These are phyloP conservation scores for Tolypocladium ovalisporum DNA, from an alignment of 2,329 filamentous ascomycete species.

Conservation along the genomic window DNA sequence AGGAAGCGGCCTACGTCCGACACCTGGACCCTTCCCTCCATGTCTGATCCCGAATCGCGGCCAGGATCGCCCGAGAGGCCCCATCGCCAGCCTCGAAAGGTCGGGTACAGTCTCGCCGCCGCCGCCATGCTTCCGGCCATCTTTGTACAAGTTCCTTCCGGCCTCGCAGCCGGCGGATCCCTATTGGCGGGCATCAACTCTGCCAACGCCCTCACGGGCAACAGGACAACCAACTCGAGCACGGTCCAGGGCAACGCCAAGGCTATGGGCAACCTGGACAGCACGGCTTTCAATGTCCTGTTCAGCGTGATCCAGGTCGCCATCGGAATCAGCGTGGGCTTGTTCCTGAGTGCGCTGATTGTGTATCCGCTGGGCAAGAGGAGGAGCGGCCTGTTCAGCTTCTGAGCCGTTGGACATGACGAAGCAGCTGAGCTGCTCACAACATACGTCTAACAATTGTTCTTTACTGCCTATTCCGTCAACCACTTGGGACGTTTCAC, in stretches of 20 bases:
- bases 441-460: not conserved
- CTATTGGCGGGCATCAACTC: constrained; percentile 46
- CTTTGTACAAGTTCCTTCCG: constrained; percentile 58
- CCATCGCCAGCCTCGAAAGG: constrained; percentile 24
- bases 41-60: constrained; percentile 21
- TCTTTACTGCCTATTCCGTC: not conserved
- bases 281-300: constrained; percentile 40
- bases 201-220: constrained; percentile 42
- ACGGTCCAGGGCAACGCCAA: constrained; percentile 1
- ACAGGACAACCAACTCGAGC: constrained; percentile 15
- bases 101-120: constrained; percentile 69
- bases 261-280: constrained; percentile 23
- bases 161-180: constrained; percentile 49
- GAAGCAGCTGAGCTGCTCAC: not conserved
- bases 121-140: constrained; percentile 81
- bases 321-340: constrained; percentile 50
- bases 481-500: not conserved
- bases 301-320: constrained; percentile 50
- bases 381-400: constrained; percentile 45
- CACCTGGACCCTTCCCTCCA: constrained; percentile 18
- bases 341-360: constrained; percentile 44
- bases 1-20: constrained; percentile 16
- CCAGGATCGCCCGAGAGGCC: constrained; percentile 12
- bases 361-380: constrained; percentile 47
- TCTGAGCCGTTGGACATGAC: constrained; percentile 18